phyloP scores from a whole-genome alignment of 192 early-diverging fungal species.

The Spizellomyces punctatus region DNA sequence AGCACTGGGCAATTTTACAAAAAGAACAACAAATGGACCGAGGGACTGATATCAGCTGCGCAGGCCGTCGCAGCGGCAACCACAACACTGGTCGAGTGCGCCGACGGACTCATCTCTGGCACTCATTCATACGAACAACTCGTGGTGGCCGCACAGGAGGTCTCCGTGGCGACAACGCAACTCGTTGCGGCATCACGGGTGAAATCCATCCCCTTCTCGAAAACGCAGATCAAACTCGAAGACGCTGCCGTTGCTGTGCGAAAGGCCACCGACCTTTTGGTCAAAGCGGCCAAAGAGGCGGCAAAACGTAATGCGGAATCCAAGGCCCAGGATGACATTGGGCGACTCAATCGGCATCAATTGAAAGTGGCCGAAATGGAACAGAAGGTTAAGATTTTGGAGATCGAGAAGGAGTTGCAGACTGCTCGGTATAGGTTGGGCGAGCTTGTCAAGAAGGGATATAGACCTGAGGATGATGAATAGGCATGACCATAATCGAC shows the following conservation, averaged over 20 bases:
- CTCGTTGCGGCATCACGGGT: conserved; percentile 95
- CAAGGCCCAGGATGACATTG: conserved; percentile 66
- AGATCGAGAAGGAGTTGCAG: conserved; percentile 90
- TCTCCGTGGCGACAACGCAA: conserved; percentile 94
- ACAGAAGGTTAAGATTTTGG: conserved; percentile 95
- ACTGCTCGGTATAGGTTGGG: conserved; percentile 84
- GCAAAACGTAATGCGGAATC: conserved; percentile 56
- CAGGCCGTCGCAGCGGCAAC: conserved; percentile 95
- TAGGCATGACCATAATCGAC: not conserved
- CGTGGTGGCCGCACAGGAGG: conserved; percentile 96
- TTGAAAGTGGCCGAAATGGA: conserved; percentile 97
- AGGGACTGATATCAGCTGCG: conserved; percentile 96
- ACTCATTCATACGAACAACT: conserved; percentile 91
- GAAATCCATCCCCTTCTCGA: conserved; percentile 88
- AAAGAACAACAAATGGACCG: conserved; percentile 99
- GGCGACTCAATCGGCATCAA: conserved; percentile 83
- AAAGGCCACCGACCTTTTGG: conserved; percentile 86
- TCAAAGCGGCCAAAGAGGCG: conserved; percentile 88
- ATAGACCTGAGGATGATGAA: conserved; percentile 48
- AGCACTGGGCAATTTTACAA: conserved; percentile 93
- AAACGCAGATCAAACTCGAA: conserved; percentile 93
- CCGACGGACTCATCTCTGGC: conserved; percentile 92
- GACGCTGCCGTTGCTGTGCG: conserved; percentile 91
- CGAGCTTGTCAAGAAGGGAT: conserved; percentile 88
- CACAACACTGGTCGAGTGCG: conserved; percentile 87